Evolutionary conservation across 83 land plant species (phyloP).

Genomic region (Diphasiastrum complanatum): DNA sequence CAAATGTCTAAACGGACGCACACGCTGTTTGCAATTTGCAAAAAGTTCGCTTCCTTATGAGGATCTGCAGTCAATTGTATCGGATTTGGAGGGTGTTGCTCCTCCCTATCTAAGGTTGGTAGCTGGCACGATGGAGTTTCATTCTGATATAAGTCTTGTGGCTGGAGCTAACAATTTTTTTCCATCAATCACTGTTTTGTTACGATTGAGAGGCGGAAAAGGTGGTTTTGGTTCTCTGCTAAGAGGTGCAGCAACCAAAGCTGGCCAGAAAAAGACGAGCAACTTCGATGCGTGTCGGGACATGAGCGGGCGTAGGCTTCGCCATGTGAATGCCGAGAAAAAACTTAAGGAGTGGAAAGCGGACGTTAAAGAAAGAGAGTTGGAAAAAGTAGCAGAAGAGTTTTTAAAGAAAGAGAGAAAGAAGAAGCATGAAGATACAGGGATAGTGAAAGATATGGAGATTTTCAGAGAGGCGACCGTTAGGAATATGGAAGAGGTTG

Average conservation of each 20-base stretch:
- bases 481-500: slow-evolving; percentile 47
- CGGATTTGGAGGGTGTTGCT: slow-evolving; percentile 35
- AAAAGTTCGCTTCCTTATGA: slow-evolving; percentile 27
- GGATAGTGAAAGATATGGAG: slow-evolving; percentile 40
- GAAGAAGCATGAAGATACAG: slow-evolving; percentile 33
- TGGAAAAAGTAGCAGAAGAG: slow-evolving; percentile 72
- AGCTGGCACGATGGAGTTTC: slow-evolving; percentile 25
- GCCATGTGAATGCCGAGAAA: slow-evolving; percentile 98
- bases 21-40: slow-evolving; percentile 37
- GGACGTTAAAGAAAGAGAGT: slow-evolving; percentile 63
- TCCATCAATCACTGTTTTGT: slow-evolving; percentile 30
- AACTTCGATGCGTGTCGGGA: slow-evolving; percentile 95
- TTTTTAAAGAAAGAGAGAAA: slow-evolving; percentile 77
- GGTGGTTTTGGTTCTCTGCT: slow-evolving; percentile 98
- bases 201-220: slow-evolving; percentile 75
- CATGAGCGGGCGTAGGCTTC: slow-evolving; percentile 89
- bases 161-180: slow-evolving; percentile 9
- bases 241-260: slow-evolving; percentile 94
- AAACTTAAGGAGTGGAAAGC: slow-evolving; percentile 86
- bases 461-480: slow-evolving; percentile 55
- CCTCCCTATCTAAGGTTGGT: slow-evolving; percentile 31
- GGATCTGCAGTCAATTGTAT: slow-evolving; percentile 31
- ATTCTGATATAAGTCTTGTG: slow-evolving; percentile 18
- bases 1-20: slow-evolving; percentile 47
- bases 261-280: slow-evolving; percentile 98